Evolutionary conservation across 371 early-diverging fungal species (phyloP).

Genomic region (Mucor piriformis): DNA sequence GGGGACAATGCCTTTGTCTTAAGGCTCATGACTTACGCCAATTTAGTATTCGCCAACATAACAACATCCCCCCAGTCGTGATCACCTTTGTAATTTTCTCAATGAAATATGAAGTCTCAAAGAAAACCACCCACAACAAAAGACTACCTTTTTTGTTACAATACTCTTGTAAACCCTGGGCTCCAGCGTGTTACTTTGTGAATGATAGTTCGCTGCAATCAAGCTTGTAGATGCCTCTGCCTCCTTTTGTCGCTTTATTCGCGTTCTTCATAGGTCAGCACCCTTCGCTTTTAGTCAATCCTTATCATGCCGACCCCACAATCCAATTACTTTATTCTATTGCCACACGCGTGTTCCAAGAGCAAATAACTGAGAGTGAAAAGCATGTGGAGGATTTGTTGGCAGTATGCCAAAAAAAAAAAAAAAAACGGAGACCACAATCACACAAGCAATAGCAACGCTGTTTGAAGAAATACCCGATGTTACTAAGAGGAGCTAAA

Average conservation of each 20-base stretch:
- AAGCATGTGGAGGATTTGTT: background rate
- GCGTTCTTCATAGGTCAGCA: background rate
- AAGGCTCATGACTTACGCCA: conserved; percentile 9
- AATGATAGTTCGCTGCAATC: background rate
- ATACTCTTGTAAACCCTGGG: conserved; percentile 1
- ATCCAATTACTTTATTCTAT: background rate
- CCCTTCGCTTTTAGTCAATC: background rate
- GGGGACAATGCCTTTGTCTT: background rate
- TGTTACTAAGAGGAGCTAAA: background rate
- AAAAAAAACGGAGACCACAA: background rate
- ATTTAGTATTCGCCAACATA: conserved; percentile 7
- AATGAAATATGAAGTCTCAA: conserved; percentile 8
- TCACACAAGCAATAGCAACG: background rate
- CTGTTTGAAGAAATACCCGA: conserved; percentile 2
- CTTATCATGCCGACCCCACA: background rate
- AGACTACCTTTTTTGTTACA: background rate
- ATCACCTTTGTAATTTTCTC: conserved; percentile 7
- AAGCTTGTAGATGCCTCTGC: background rate
- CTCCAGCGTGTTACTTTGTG: background rate
- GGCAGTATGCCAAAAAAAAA: background rate
- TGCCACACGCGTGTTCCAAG: background rate
- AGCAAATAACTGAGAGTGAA: background rate
- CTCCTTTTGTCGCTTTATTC: conserved; percentile 1
- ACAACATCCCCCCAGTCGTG: background rate
- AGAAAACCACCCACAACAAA: background rate